phyloP scores from a whole-genome alignment of 179 eudicot genomes.

The Sideroxylon spinosum region DNA sequence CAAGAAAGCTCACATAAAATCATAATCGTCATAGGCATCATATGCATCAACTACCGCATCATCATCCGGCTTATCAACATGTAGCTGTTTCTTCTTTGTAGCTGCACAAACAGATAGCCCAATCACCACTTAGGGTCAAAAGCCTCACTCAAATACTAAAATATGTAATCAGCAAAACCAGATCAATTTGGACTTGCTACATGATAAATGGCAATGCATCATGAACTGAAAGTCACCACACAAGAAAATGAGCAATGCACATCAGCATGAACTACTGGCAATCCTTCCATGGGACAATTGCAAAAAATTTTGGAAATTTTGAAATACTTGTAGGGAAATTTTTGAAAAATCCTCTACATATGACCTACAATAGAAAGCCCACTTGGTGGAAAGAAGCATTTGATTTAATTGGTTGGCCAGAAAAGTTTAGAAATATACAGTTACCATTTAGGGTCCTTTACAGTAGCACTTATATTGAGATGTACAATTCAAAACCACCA shows the following conservation, averaged over 20 bases:
- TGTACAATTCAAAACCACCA: not conserved
- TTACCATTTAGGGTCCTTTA: not conserved
- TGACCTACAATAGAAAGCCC: not conserved
- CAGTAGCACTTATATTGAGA: not conserved
- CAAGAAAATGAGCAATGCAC: not conserved
- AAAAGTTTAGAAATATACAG: not conserved
- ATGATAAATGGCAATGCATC: not conserved
- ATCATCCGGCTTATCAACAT: constrained; percentile 67
- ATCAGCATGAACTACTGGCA: not conserved
- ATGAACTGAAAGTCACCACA: not conserved
- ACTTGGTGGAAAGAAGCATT: not conserved
- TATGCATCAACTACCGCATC: constrained; percentile 48
- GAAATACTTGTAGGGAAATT: too few relatives aligned
- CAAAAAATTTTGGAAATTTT: too few relatives aligned
- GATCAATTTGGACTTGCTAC: too few relatives aligned
- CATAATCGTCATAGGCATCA: constrained; percentile 64
- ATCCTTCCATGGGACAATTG: too few relatives aligned
- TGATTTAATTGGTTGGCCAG: not conserved
- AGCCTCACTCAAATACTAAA: too few relatives aligned
- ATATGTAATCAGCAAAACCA: not conserved
- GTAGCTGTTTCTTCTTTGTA: constrained; percentile 49
- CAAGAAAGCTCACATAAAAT: constrained; percentile 54
- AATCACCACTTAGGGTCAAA: constrained; percentile 18
- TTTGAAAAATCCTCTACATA: not conserved
- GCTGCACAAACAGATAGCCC: constrained; percentile 10